Evolutionary conservation across 2,329 filamentous ascomycete species (phyloP).

Genomic region (Lachnellula subtilissima): DNA sequence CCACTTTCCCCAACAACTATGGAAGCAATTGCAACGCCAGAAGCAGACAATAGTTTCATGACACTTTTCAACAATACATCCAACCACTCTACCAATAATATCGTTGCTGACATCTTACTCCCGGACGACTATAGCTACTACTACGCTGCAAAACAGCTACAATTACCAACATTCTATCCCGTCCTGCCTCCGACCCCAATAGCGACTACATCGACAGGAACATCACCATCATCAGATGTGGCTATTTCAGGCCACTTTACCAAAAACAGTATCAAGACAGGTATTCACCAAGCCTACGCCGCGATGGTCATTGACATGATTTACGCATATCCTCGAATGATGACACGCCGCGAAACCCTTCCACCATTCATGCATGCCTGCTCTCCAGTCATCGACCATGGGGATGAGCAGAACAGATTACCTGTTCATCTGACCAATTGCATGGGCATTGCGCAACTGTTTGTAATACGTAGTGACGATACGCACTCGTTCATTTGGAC

Average conservation of each 20-base stretch:
- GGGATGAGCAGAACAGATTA: neutral
- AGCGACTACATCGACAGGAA: neutral
- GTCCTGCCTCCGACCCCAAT: neutral
- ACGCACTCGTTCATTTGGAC: constrained; percentile 20
- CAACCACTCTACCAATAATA: neutral
- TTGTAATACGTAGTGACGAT: constrained; percentile 16
- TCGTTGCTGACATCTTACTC: neutral
- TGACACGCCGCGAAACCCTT: constrained; percentile 25
- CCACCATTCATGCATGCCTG: constrained; percentile 25
- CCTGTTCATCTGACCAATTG: constrained; percentile 20
- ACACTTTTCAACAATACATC: neutral
- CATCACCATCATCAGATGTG: neutral
- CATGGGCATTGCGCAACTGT: constrained; percentile 26
- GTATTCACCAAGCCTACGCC: constrained; percentile 1
- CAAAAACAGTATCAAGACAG: neutral
- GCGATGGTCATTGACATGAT: constrained; percentile 10
- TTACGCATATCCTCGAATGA: constrained; percentile 23
- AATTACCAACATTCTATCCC: neutral
- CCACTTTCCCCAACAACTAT: neutral
- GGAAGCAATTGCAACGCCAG: neutral
- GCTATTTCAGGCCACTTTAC: neutral
- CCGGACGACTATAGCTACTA: neutral
- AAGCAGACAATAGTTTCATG: neutral
- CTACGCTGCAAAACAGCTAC: neutral
- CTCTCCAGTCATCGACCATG: neutral